phyloP scores from a whole-genome alignment of 2,329 filamentous ascomycete species.

The Teratosphaeria epicoccoides region DNA sequence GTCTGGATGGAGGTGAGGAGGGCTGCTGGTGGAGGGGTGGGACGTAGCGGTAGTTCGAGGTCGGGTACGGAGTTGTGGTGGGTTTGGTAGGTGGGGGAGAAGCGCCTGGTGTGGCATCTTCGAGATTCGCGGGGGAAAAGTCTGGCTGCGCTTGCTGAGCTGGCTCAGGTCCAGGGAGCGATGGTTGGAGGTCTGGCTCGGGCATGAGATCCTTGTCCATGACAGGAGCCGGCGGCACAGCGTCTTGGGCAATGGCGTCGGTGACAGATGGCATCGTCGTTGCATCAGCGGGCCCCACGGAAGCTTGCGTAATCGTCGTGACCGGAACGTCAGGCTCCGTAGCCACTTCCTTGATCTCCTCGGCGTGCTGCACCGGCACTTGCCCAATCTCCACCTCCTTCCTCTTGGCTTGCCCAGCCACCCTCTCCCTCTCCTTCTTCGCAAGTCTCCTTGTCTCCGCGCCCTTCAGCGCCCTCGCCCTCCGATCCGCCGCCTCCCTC shows the following conservation, averaged over 20 bases:
- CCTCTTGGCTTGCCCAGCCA: neutral
- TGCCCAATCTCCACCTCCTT: neutral
- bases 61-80: neutral
- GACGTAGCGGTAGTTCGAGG: neutral
- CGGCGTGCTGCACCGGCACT: neutral
- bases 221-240: neutral
- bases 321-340: neutral
- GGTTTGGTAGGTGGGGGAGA: neutral
- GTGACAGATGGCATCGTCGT: neutral
- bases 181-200: neutral
- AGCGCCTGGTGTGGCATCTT: neutral
- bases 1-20: neutral
- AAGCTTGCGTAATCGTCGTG: neutral
- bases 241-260: neutral
- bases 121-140: neutral
- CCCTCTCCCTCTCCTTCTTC: slow-evolving; percentile 19
- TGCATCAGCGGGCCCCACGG: neutral
- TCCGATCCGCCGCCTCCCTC: slow-evolving; percentile 35
- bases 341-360: neutral
- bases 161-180: neutral
- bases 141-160: neutral
- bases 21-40: neutral
- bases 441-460: slow-evolving; percentile 24
- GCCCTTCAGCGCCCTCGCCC: slow-evolving; percentile 22
- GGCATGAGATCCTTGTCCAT: neutral